Evolutionary conservation across 306 rosid genomes (phyloP), one percentile per base, ranked within the genome.

Genomic region (Vicia sativa): DNA sequence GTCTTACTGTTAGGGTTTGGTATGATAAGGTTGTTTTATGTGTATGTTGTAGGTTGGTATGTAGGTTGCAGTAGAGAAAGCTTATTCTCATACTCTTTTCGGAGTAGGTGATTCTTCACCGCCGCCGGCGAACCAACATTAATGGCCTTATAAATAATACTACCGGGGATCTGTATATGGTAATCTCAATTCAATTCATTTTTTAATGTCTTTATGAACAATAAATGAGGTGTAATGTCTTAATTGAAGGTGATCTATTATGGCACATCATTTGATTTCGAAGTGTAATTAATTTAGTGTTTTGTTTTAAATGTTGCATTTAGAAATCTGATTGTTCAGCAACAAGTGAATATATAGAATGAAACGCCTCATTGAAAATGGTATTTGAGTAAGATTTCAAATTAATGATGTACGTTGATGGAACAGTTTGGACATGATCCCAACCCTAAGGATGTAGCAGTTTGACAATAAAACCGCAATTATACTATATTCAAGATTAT

Each of bases 141-240:
- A 54, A 8, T 5, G 16, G 64, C 4, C 50, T 14, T 25, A 54
- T 68, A 54, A 39, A 68, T 59, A 68, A 54, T 21, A 21, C 23
- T 54, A 21, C 53, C 11, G 25, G 1, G 26, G 38, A 52, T 19
- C 46, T 1, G 60, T 67, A 18, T 0, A 38, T 37, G 53, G 53
- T 6, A 1, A 2, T 54, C 52, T 68, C 21, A 38, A 53, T 21
- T 68, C 37, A 52, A 53, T 29, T n/a, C n/a, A n/a, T 21, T 35
- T 8, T 9, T 52, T 53, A 39, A n/a, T 23, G 4, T 37, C 11
- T 38, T 3, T 14, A 0, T 14, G 4, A 65, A 65, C 26, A 6
- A 1, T 13, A 18, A 61, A 11, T 38, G 49, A 62, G 18, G 0
- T 39, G 44, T 31, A 31, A 31, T 31, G 35, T 31, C 1, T 31